Evolutionary conservation across 371 early-diverging fungal genomes (phyloP), one percentile per base, ranked within the genome.

Genomic region (Zopfochytrium polystomum): DNA sequence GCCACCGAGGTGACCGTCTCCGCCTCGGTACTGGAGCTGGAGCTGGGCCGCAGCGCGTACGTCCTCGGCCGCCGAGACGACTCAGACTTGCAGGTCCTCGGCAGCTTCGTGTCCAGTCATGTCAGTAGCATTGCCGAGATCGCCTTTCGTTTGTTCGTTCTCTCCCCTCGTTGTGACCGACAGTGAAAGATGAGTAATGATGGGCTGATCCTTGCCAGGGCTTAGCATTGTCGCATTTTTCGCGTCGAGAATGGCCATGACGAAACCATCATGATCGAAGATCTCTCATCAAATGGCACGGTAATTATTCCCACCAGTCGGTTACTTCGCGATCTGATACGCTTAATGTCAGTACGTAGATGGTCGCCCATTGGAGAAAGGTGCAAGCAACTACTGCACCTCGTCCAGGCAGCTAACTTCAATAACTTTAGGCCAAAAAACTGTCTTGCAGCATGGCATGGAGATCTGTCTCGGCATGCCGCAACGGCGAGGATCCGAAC

Each of bases 171-270:
- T n/a, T n/a, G n/a, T n/a, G n/a, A n/a, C n/a, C n/a, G n/a, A n/a
- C n/a, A n/a, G n/a, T n/a, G n/a, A n/a, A n/a, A n/a, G n/a, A n/a
- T n/a, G n/a, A n/a, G n/a, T n/a, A n/a, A n/a, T n/a, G n/a, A n/a
- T n/a, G n/a, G n/a, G n/a, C n/a, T n/a, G n/a, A n/a, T n/a, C n/a
- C n/a, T n/a, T n/a, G n/a, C n/a, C n/a, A n/a, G n/a, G n/a, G n/a
- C n/a, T n/a, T n/a, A 62, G 58, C 65, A 65, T 27, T 58, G 58
- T 26, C 65, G 65, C 3, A 55, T 65, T 9, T 58, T 47, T 27
- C 44, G 60, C 5, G 44, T 58, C 1, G 46, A 52, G 22, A 48
- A 52, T 11, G 53, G 48, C 2, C 15, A 26, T 6, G 55, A 23
- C 6, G 51, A 46, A 13, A 38, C 54, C 25, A 32, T 53, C 32